phyloP scores from a whole-genome alignment of 352 stramenopile genomes.

The Blastocystis sp. region DNA sequence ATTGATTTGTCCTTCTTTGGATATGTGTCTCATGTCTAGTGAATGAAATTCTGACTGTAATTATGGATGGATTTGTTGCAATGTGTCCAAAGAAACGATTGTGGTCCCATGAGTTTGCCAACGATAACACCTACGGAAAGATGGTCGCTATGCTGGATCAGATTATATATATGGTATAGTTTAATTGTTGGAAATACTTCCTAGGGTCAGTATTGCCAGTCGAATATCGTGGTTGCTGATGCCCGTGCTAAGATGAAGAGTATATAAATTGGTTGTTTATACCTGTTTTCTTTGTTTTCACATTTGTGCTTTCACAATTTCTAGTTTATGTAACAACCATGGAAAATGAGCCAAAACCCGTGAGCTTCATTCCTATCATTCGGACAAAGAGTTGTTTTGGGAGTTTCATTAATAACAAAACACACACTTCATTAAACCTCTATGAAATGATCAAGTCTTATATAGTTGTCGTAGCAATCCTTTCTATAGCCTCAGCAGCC shows the following conservation, averaged over 20 bases:
- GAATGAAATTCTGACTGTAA: conserved; percentile 19
- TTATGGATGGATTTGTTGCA: conserved; percentile 19
- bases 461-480: no score
- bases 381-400: no score
- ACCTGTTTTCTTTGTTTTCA: neutral
- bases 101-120: neutral
- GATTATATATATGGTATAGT: conserved; percentile 50
- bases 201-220: conserved; percentile 56
- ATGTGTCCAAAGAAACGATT: conserved; percentile 36
- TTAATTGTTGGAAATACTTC: neutral
- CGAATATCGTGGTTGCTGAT: conserved; percentile 44
- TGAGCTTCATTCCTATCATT: no score
- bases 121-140: conserved; percentile 56
- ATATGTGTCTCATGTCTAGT: neutral
- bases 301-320: no score
- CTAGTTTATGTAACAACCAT: no score
- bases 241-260: conserved; percentile 60
- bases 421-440: no score
- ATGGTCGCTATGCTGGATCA: conserved; percentile 58
- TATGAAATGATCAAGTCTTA: no score
- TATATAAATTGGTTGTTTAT: neutral
- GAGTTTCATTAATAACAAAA: no score
- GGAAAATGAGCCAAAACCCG: no score
- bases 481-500: no score
- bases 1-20: neutral